These are phyloP conservation scores for Quercus ilex DNA, from an alignment of 306 rosid species.

Conservation along the genomic window DNA sequence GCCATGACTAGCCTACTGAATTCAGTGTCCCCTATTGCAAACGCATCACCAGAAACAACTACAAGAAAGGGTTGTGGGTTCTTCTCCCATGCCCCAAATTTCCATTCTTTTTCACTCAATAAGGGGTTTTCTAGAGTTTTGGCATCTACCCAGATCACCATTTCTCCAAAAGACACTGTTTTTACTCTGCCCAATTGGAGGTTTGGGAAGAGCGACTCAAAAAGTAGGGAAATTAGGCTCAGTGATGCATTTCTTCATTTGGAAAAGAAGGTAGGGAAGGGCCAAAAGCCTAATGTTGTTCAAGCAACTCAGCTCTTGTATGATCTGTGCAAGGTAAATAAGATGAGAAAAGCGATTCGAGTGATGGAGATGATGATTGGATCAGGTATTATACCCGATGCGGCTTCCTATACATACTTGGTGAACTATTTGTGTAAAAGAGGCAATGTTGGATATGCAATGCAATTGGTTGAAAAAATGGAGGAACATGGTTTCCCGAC, in stretches of 20 bases:
- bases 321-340: conserved; percentile 72
- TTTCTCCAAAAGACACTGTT: conserved; percentile 61
- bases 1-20: conserved; percentile 58
- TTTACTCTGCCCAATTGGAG: conserved; percentile 73
- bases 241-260: conserved; percentile 66
- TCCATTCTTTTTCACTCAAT: conserved; percentile 42
- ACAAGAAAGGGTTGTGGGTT: conserved; percentile 42
- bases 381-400: conserved; percentile 74
- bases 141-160: conserved; percentile 52
- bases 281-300: conserved; percentile 66
- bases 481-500: conserved; percentile 67
- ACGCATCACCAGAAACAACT: conserved; percentile 38
- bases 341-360: conserved; percentile 59
- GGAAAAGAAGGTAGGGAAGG: conserved; percentile 61
- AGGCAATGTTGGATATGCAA: conserved; percentile 84
- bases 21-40: conserved; percentile 41
- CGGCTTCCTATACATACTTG: conserved; percentile 62
- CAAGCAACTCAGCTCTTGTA: conserved; percentile 81
- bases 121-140: conserved; percentile 68
- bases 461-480: conserved; percentile 88
- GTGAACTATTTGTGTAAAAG: conserved; percentile 70
- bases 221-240: conserved; percentile 47
- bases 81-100: conserved; percentile 38
- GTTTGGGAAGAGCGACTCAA: conserved; percentile 46
- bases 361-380: conserved; percentile 79